A percentile compares a stretch with the other conserved stretches of the same genome.
Conservation (phyloP, 1,284 basidiomycete species). For the Cutaneotrichosporon mucoides region DNA sequence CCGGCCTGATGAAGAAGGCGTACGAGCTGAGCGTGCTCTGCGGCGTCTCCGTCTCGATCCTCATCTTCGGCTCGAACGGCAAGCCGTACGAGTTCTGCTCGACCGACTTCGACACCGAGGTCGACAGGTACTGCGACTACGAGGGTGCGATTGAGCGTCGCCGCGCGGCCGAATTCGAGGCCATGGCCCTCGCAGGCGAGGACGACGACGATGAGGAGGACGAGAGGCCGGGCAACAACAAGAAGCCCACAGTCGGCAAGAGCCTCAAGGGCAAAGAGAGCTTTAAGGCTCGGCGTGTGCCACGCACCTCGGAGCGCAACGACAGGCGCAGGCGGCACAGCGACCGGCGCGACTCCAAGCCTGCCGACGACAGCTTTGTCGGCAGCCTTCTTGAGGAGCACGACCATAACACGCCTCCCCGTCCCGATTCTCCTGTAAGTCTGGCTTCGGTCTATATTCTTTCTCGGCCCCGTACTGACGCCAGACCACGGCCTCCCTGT, state of each 20-base stretch:
- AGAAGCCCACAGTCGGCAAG: conserved; percentile 17
- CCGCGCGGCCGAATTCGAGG: conserved; percentile 46
- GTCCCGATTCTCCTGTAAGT: background rate
- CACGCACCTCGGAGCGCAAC: background rate
- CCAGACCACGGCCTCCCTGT: conserved; percentile 11
- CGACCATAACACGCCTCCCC: background rate
- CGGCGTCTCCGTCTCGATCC: conserved; percentile 46
- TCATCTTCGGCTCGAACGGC: conserved; percentile 45
- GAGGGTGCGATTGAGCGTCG: conserved; percentile 48
- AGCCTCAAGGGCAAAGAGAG: conserved; percentile 44
- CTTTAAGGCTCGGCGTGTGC: conserved; percentile 31
- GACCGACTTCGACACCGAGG: conserved; percentile 41
- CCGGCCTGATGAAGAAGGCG: conserved; percentile 50
- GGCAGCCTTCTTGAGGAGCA: conserved; percentile 26
- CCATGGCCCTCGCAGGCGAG: conserved; percentile 40
- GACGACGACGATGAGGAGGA: conserved; percentile 46
- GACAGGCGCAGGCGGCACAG: background rate
- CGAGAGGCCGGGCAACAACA: conserved; percentile 10
- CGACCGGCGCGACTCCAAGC: conserved; percentile 8
- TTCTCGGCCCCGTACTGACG: no score
- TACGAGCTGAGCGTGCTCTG: conserved; percentile 49
- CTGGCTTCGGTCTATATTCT: no score
- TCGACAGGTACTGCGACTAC: conserved; percentile 48
- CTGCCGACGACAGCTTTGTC: conserved; percentile 31
- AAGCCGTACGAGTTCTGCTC: conserved; percentile 49